Conservation (phyloP, 2,329 filamentous ascomycete species). For the Nemania sp. region DNA sequence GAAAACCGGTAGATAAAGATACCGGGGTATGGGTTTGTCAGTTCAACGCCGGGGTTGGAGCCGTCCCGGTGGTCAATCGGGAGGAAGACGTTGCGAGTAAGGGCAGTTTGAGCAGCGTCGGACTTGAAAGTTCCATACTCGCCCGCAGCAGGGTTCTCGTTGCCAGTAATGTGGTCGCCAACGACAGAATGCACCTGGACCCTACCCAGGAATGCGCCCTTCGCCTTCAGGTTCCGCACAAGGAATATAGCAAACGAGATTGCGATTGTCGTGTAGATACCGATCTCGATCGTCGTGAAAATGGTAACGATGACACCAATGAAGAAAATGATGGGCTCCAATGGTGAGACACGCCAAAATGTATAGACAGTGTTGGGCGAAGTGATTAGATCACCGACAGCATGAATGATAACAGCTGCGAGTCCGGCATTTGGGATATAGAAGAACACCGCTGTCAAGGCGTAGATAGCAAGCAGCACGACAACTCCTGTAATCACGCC, state of each 20-base stretch:
- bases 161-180: conserved; percentile 77
- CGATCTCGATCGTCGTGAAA: conserved; percentile 89
- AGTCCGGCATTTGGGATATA: conserved; percentile 88
- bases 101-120: conserved; percentile 45
- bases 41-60: conserved; percentile 83
- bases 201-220: conserved; percentile 84
- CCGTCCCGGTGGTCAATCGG: conserved; percentile 90
- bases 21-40: conserved; percentile 88
- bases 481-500: conserved; percentile 88
- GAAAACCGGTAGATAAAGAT: conserved; percentile 96
- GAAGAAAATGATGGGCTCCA: conserved; percentile 94
- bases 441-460: conserved; percentile 88
- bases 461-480: conserved; percentile 91
- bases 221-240: conserved; percentile 84
- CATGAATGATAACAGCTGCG: conserved; percentile 93
- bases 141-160: conserved; percentile 63
- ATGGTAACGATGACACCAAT: conserved; percentile 90
- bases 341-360: conserved; percentile 92
- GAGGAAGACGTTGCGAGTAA: conserved; percentile 81
- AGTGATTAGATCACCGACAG: conserved; percentile 91
- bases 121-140: conserved; percentile 70
- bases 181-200: conserved; percentile 87
- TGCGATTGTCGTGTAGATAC: conserved; percentile 87
- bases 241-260: conserved; percentile 82
- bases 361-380: conserved; percentile 91